Conservation (phyloP, 305 asterid species). For the Plantago coronopus region DNA sequence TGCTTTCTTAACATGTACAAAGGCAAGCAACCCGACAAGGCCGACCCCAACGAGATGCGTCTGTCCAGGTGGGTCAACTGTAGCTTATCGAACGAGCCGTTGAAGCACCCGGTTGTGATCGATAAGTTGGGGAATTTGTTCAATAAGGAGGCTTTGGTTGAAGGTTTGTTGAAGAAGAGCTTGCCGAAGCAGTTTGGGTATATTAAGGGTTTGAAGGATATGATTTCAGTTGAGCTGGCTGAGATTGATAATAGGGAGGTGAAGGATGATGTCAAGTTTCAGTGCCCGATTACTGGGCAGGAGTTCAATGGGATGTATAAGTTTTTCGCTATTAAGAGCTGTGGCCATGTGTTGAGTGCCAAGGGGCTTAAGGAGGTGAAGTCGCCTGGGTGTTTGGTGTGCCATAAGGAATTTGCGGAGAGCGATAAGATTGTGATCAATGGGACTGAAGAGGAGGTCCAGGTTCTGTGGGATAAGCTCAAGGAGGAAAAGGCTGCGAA, state of each 20-base stretch:
- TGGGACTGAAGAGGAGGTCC: slow-evolving; percentile 84
- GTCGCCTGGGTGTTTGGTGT: slow-evolving; percentile 66
- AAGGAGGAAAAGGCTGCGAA: slow-evolving; percentile 48
- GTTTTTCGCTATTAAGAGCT: slow-evolving; percentile 55
- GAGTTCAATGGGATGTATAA: slow-evolving; percentile 80
- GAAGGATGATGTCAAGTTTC: slow-evolving; percentile 42
- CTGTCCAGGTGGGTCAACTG: slow-evolving; percentile 81
- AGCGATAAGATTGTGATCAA: slow-evolving; percentile 72
- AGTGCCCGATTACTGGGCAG: slow-evolving; percentile 73
- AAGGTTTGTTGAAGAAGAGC: slow-evolving; percentile 73
- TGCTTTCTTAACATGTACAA: slow-evolving; percentile 91
- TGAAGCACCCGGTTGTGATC: slow-evolving; percentile 69
- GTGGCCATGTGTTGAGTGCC: slow-evolving; percentile 89
- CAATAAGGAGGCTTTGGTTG: slow-evolving; percentile 82
- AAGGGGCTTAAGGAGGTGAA: slow-evolving; percentile 91
- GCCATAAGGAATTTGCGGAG: slow-evolving; percentile 66
- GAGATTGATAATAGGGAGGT: slow-evolving; percentile 38
- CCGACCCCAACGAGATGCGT: slow-evolving; percentile 73
- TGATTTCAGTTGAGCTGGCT: slow-evolving; percentile 59
- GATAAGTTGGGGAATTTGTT: slow-evolving; percentile 85
- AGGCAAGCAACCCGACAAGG: slow-evolving; percentile 75
- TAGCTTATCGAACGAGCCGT: slow-evolving; percentile 72
- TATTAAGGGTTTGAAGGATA: slow-evolving; percentile 90
- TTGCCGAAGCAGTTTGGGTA: slow-evolving; percentile 76
- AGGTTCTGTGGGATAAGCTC: slow-evolving; percentile 63